Evolutionary conservation across 2,329 filamentous ascomycete species (phyloP).

Genomic region (Verticillium dahliae): DNA sequence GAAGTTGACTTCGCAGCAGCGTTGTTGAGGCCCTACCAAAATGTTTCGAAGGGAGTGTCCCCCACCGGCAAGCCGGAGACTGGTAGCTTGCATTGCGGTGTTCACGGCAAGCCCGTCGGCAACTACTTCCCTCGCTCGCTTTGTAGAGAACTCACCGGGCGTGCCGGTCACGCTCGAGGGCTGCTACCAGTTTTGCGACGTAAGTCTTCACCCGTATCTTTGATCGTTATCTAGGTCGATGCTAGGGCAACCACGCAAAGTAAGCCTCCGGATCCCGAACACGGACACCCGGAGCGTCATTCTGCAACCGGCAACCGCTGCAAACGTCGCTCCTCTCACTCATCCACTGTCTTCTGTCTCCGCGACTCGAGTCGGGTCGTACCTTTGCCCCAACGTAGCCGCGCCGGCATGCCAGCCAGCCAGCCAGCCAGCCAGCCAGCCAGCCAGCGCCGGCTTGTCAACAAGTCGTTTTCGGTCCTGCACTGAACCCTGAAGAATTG

Average conservation of each 20-base stretch:
- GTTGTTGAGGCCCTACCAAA: slow-evolving; percentile 17
- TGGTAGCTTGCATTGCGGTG: slow-evolving; percentile 27
- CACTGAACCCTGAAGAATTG: neutral
- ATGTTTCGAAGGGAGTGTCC: slow-evolving; percentile 21
- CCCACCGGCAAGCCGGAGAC: slow-evolving; percentile 21
- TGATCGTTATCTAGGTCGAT: neutral
- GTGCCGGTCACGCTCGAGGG: slow-evolving; percentile 29
- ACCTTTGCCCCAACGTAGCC: too few species aligned
- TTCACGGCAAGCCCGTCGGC: slow-evolving; percentile 26
- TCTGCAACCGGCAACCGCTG: neutral
- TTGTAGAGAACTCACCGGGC: slow-evolving; percentile 23
- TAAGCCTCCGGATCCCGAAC: neutral
- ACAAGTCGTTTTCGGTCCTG: neutral
- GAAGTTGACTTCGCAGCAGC: slow-evolving; percentile 15
- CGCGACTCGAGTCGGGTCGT: too few species aligned
- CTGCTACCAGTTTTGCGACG: slow-evolving; percentile 35
- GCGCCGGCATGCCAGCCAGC: too few species aligned
- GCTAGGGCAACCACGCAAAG: neutral
- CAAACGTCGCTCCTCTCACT: too few species aligned
- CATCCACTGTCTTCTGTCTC: too few species aligned
- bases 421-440: neutral
- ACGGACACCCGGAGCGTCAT: neutral
- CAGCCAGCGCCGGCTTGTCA: too few species aligned
- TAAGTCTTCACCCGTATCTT: slow-evolving; percentile 12
- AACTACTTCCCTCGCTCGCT: slow-evolving; percentile 30